Evolutionary conservation across 2,329 filamentous ascomycete species (phyloP), one percentile per base, ranked within the genome.

Genomic region (Aspergillus carbonarius): DNA sequence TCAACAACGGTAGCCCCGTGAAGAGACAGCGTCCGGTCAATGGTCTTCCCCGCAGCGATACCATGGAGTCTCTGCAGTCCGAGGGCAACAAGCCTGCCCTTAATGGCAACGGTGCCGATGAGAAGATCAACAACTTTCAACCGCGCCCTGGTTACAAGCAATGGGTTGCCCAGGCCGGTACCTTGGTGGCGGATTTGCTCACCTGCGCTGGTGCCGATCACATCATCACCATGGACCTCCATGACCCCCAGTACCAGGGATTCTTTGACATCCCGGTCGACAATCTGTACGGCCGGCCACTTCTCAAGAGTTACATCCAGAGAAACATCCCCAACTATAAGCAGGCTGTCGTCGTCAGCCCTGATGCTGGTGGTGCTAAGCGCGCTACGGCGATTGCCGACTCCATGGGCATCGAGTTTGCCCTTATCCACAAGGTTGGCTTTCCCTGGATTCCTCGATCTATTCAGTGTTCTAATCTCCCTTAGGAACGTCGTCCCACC

Each of bases 251-350:
- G 77, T 98, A 98, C 72, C 95, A 99, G 77, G 95, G 95, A 55
- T 99, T 97, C 82, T 98, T 99, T 72, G 93, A 99, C 72, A 96
- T 98, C 59, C 95, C 95, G 2, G 95, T 99, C 57, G 95, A 99
- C 79, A 99, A 99, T 74, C 83, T 99, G 17, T 98, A 98, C 78
- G 93, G 78, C 13, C 73, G 79, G 53, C 79, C 79, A 35, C 68
- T 81, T 34, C 66, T 88, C 58, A 84, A 85, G 71, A 85, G 83
- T 68, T 88, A 88, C 74, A 87, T 88, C 67, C 88, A 92, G 72
- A 87, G 90, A 71, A 86, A 92, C 69, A 95, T 96, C 60, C 88
- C 91, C 50, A 88, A 93, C 71, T 93, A 88, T 77, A 89, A 88
- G 75, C 86, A 93, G 58, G 90, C 91, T 37, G 92, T 99, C 47